Evolutionary conservation across 495 filamentous ascomycete species (phyloP), one percentile per base, ranked within the genome.

Genomic region (Xylaria castorea): DNA sequence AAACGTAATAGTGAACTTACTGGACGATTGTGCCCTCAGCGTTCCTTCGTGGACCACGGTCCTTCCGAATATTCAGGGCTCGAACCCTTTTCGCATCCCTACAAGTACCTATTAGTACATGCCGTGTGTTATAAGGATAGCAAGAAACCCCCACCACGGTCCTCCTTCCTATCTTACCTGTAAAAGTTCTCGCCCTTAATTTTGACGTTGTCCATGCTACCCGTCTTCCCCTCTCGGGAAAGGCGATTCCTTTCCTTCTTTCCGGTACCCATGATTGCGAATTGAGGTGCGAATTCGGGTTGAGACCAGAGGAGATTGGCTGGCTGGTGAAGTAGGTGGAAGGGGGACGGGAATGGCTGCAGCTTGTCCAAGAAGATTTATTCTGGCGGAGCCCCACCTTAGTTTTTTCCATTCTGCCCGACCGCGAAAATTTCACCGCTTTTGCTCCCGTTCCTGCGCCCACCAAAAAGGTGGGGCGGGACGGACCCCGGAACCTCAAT

Each of bases 141-240:
- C 3, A 53, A 44, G 32, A 3, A 40, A 18, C 65, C 58, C 48
- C 42, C 36, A 38, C 65, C 51, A 67, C 48, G 51, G 36, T 48
- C 68, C 68, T 25, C 32, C 9, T 34, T 50, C 57, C 68, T 63
- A 62, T 44, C 68, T 70, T 73, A 91, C 85, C 93, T 87, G 82
- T 97, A 97, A 83, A 97, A 97, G 81, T 97, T 97, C 87, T 98
- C 97, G 81, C 97, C 96, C 82, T 99, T 99, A 72, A 89, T 85
- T 79, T 91, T 93, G 67, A 98, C 94, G 84, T 98, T 97, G 71
- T 80, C 86, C 92, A 95, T 95, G 88, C 94, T 91, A 71, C 87
- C 87, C 62, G 85, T 84, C 86, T 94, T 94, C 65, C 94, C 94
- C 86, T 97, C 89, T 75, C 93, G 85, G 79, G 77, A 87, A 82